These are phyloP conservation scores for Verticillium alfalfae DNA, from an alignment of 2,329 filamentous ascomycete species.

Conservation along the genomic window DNA sequence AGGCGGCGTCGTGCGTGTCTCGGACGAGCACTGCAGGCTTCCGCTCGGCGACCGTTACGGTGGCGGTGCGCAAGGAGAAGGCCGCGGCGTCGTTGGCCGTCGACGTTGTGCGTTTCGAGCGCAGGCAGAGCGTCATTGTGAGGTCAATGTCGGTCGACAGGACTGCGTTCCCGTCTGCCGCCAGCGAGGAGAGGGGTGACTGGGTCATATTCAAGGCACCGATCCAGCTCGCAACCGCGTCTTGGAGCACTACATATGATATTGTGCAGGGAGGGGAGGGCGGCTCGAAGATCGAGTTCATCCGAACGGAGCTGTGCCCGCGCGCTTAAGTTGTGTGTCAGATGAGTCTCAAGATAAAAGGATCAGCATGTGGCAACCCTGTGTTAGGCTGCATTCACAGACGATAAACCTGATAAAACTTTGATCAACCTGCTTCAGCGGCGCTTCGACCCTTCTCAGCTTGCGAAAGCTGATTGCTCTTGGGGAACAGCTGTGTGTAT, in stretches of 20 bases:
- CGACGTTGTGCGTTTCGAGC: slow-evolving; percentile 7
- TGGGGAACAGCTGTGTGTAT: too few species aligned
- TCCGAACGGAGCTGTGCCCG: slow-evolving; percentile 9
- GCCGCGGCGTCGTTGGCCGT: slow-evolving; percentile 3
- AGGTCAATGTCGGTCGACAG: slow-evolving; percentile 5
- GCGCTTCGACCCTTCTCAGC: too few species aligned
- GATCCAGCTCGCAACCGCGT: slow-evolving; percentile 6
- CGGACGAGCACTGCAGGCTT: slow-evolving; percentile 6
- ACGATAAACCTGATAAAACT: too few species aligned
- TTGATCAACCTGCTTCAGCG: too few species aligned
- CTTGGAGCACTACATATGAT: slow-evolving; percentile 11
- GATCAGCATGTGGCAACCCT: neutral
- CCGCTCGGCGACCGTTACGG: slow-evolving; percentile 7
- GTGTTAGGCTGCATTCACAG: too few species aligned
- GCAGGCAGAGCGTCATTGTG: slow-evolving; percentile 7
- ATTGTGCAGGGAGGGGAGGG: slow-evolving; percentile 5
- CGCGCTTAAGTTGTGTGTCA: neutral
- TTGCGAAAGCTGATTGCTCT: too few species aligned
- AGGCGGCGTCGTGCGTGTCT: slow-evolving; percentile 17
- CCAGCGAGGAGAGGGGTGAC: slow-evolving; percentile 2
- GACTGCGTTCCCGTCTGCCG: slow-evolving; percentile 2
- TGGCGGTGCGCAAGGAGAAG: slow-evolving; percentile 6
- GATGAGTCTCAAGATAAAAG: too few species aligned
- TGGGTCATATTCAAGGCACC: slow-evolving; percentile 4
- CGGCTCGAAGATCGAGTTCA: slow-evolving; percentile 7